Evolutionary conservation across 768 basidiomycete species (phyloP).

Genomic region (Tephrocybe sp.): DNA sequence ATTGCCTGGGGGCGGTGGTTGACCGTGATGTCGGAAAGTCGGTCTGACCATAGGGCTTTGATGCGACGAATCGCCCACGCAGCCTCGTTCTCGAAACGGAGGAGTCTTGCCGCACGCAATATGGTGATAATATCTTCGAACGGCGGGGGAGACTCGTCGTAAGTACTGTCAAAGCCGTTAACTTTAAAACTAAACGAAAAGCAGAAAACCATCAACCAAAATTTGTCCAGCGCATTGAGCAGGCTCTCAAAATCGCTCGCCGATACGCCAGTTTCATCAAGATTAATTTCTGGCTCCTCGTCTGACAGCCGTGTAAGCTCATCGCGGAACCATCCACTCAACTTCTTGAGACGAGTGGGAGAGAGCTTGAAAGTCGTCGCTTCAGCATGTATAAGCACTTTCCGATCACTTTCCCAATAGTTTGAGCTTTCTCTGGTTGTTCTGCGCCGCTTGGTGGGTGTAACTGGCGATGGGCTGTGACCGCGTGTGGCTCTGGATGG

Average conservation of each 20-base stretch:
- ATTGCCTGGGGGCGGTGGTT: conserved; percentile 24
- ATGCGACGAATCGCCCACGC: conserved; percentile 28
- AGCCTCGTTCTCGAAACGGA: conserved; percentile 26
- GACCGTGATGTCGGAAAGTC: conserved; percentile 22
- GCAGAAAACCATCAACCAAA: conserved; percentile 29
- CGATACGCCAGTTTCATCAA: conserved; percentile 20
- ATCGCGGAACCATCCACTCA: conserved; percentile 32
- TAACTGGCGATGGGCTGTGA: no score
- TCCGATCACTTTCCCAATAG: conserved; percentile 36
- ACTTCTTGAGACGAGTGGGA: conserved; percentile 29
- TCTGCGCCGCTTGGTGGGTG: no score
- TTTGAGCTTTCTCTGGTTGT: not conserved
- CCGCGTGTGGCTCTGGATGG: no score
- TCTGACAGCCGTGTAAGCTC: conserved; percentile 10
- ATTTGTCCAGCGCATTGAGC: conserved; percentile 31
- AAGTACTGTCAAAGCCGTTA: conserved; percentile 10
- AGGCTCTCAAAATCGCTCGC: conserved; percentile 33
- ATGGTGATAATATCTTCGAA: conserved; percentile 30
- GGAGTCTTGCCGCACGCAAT: conserved; percentile 31
- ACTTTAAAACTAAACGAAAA: not conserved
- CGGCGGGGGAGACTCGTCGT: conserved; percentile 17
- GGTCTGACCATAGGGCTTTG: conserved; percentile 29
- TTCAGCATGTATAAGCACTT: conserved; percentile 33
- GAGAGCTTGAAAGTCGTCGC: conserved; percentile 34
- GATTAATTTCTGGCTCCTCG: conserved; percentile 12